phyloP scores from a whole-genome alignment of 805 yeast species.

The Candida tammaniensis region DNA sequence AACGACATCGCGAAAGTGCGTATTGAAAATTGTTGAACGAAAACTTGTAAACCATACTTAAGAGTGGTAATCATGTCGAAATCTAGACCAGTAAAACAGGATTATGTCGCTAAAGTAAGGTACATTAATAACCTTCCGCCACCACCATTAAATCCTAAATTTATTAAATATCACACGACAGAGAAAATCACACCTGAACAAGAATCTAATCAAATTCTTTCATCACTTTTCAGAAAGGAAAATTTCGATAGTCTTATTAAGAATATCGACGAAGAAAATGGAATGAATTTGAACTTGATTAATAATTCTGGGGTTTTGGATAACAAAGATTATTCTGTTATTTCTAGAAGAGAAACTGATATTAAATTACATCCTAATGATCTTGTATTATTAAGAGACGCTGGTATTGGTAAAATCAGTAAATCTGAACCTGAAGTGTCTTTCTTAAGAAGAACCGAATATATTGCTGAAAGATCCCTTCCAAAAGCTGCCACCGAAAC shows the following conservation, averaged over 20 bases:
- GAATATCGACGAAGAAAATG: constrained; percentile 58
- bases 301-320: constrained; percentile 67
- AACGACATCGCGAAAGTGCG: background rate
- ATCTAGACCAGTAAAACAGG: constrained; percentile 54
- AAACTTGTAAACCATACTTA: constrained; percentile 20
- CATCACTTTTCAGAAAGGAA: constrained; percentile 72
- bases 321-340: constrained; percentile 47
- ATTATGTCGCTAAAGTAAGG: constrained; percentile 76
- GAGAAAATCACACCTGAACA: constrained; percentile 32
- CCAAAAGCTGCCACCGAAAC: constrained; percentile 3
- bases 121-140: constrained; percentile 89
- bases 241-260: constrained; percentile 61
- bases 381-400: constrained; percentile 73
- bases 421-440: constrained; percentile 55
- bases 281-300: constrained; percentile 75
- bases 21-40: constrained; percentile 1
- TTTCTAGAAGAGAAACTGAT: constrained; percentile 25
- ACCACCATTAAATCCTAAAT: constrained; percentile 88
- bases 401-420: constrained; percentile 49
- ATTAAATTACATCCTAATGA: constrained; percentile 73
- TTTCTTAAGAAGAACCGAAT: constrained; percentile 94
- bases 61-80: constrained; percentile 1
- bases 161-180: constrained; percentile 53
- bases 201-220: constrained; percentile 51
- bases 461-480: constrained; percentile 64